A percentile compares a stretch with the other conserved stretches of the same genome.
phyloP scores from a whole-genome alignment of 148 eudicot species.

The Limonium bicolor region DNA sequence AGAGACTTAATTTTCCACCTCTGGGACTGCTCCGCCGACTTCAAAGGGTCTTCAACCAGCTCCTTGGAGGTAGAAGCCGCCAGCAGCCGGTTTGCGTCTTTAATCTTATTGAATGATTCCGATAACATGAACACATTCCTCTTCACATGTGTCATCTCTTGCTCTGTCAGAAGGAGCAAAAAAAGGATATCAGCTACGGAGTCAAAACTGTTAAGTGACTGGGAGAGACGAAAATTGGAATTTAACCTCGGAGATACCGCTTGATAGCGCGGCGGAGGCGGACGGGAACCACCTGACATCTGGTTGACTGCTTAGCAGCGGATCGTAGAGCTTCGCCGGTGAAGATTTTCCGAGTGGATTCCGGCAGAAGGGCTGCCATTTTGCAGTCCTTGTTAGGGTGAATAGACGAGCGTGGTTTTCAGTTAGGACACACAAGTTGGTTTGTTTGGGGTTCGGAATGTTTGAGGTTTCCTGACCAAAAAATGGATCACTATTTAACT shows the following conservation, averaged over 20 bases:
- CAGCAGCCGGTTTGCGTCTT: slow-evolving; percentile 50
- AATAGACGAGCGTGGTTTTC: too few relatives aligned
- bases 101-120: slow-evolving; percentile 41
- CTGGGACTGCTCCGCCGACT: slow-evolving; percentile 35
- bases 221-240: background rate
- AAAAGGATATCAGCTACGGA: too few relatives aligned
- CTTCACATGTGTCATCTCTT: slow-evolving; percentile 60
- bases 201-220: background rate
- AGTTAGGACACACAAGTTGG: too few relatives aligned
- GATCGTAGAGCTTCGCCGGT: slow-evolving; percentile 47
- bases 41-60: slow-evolving; percentile 67
- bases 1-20: slow-evolving; percentile 64
- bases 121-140: slow-evolving; percentile 61
- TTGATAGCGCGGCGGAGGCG: slow-evolving; percentile 70
- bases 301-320: slow-evolving; percentile 56
- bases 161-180: slow-evolving; percentile 21
- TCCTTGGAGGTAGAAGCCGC: slow-evolving; percentile 41
- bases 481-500: too few relatives aligned
- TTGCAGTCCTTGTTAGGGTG: too few relatives aligned
- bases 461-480: too few relatives aligned
- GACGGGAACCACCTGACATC: slow-evolving; percentile 49
- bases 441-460: too few relatives aligned
- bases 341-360: slow-evolving; percentile 21
- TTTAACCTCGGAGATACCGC: slow-evolving; percentile 35
- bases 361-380: slow-evolving; percentile 42